These are phyloP conservation scores for Pilaira anomala DNA, from an alignment of 192 early-diverging fungal species.

Conservation along the genomic window DNA sequence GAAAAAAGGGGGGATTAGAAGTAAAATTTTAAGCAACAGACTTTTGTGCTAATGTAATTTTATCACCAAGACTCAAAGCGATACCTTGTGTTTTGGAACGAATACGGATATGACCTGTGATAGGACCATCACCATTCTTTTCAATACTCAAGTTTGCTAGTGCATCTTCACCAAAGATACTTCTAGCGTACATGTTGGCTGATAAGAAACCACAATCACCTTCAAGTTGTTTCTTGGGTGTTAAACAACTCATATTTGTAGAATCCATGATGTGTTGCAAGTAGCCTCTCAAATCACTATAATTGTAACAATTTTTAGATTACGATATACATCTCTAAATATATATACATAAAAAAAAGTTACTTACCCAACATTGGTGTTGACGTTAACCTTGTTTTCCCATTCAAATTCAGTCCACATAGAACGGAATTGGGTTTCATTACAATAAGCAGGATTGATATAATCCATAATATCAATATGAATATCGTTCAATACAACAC, in stretches of 20 bases:
- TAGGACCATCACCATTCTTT: conserved; percentile 65
- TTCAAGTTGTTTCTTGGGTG: conserved; percentile 84
- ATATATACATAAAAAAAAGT: background rate
- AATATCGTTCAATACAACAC: conserved; percentile 95
- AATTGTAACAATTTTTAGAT: background rate
- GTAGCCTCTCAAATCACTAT: conserved; percentile 81
- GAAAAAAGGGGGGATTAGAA: background rate
- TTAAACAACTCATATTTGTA: conserved; percentile 98
- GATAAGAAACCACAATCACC: conserved; percentile 98
- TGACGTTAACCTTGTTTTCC: conserved; percentile 99
- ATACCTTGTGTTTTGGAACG: conserved; percentile 98
- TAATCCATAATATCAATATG: conserved; percentile 99
- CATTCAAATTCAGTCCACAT: conserved; percentile 99
- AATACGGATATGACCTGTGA: conserved; percentile 96
- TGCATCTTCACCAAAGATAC: conserved; percentile 98
- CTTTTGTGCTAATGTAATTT: conserved; percentile 27
- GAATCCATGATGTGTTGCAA: conserved; percentile 91
- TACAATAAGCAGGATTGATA: conserved; percentile 89
- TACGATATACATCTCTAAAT: too few species aligned
- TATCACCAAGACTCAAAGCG: conserved; percentile 81
- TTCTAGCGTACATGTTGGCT: conserved; percentile 94
- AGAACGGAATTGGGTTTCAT: conserved; percentile 90
- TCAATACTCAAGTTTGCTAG: conserved; percentile 97
- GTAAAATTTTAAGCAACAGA: conserved; percentile 4
- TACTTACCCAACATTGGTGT: conserved; percentile 83